Base-by-base conservation (phyloP, 2,329 filamentous ascomycete species). In the Pseudocercospora musae region DNA sequence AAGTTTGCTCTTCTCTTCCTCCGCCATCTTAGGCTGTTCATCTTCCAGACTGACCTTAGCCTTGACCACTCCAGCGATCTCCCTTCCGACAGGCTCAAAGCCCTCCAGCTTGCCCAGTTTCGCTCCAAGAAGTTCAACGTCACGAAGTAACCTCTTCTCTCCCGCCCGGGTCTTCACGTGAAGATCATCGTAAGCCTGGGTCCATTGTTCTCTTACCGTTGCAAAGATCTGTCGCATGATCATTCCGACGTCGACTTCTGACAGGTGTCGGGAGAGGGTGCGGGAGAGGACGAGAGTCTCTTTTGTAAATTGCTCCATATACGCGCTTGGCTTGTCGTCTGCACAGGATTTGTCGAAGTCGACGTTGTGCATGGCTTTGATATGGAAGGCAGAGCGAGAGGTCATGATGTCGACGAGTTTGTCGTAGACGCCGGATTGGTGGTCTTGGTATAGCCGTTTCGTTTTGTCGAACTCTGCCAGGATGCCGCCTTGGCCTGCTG, bases 391-490 rank as follows among this genome's bases (percentile, higher is more conserved):
- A 1, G 91, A 91, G 4, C 92, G 86, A 1, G 86, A 87, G 59
- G 87, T 89, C 90, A 97, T 96, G 57, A 97, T 96, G 67, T 96
- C 92, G 18, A 96, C 90, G 0, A 97, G 81, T 74, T 97, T 97
- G 72, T 96, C 92, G 74, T 95, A 92, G 63, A 97, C 96, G 64
- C 86, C 92, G 66, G 88, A 88, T 73, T 96, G 92, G 73, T 97
- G 93, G 73, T 97, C 93, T 73, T 96, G 91, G 68, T 90, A 88
- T 8, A 93, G 79, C 20, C 92, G 85, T 67, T 90, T 89, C 58
- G 95, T 88, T 75, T 91, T 94, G 79, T 97, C 93, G 70, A 96
- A 96, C 67, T 96, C 92, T 37, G 85, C 87, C 79, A 94, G 80
- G 33, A 70, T 1, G 85, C 82, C 25, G 82, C 81, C 18, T 80